Evolutionary conservation across 2,329 filamentous ascomycete species (phyloP).

Genomic region (Alternaria infectoria): DNA sequence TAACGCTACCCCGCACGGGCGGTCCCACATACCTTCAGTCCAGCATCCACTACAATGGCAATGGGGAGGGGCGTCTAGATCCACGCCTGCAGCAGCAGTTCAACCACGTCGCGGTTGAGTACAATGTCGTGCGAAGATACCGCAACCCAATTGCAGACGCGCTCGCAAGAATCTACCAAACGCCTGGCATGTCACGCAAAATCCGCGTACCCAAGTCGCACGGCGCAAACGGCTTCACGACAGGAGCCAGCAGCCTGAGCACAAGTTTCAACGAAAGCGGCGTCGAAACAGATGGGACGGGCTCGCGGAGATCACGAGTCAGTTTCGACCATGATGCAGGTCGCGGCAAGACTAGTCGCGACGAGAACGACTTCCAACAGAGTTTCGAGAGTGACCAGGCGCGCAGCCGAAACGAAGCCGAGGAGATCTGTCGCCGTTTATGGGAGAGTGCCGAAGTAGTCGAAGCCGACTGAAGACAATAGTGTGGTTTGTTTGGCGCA

Average conservation of each 20-base stretch:
- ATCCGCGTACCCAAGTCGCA: slow-evolving; percentile 25
- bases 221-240: slow-evolving; percentile 33
- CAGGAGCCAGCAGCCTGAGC: slow-evolving; percentile 39
- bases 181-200: slow-evolving; percentile 55
- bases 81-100: slow-evolving; percentile 69
- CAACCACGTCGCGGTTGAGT: slow-evolving; percentile 74
- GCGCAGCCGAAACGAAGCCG: slow-evolving; percentile 41
- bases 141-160: slow-evolving; percentile 73
- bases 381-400: slow-evolving; percentile 40
- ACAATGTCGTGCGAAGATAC: slow-evolving; percentile 74
- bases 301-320: slow-evolving; percentile 34
- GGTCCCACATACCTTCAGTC: slow-evolving; percentile 42
- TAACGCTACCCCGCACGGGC: slow-evolving; percentile 46
- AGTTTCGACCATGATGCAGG: slow-evolving; percentile 34
- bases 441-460: slow-evolving; percentile 49
- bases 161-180: slow-evolving; percentile 60
- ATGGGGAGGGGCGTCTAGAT: slow-evolving; percentile 56
- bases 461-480: slow-evolving; percentile 41
- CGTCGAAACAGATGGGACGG: slow-evolving; percentile 34
- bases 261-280: slow-evolving; percentile 38
- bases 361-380: slow-evolving; percentile 30
- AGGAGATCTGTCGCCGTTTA: slow-evolving; percentile 49
- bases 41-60: slow-evolving; percentile 45
- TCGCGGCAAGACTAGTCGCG: slow-evolving; percentile 20
- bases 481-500: neutral